Conservation (phyloP, 345 rosid genomes). For the Laguncularia racemosa region DNA sequence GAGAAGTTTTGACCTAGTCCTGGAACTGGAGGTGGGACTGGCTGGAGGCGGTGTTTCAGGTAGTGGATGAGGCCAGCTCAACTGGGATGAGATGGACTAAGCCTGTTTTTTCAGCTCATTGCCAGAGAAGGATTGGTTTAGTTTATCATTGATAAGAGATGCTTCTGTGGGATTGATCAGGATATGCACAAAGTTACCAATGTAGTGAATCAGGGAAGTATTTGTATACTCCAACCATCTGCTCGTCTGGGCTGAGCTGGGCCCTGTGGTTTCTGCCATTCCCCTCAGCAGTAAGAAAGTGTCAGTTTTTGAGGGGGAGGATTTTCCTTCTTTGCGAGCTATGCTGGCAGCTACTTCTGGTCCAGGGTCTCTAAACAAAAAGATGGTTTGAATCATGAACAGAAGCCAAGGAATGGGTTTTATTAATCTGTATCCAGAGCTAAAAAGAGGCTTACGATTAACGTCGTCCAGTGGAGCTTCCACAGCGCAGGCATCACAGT, state of each 20-base stretch:
- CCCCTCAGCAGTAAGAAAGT: conserved; percentile 40
- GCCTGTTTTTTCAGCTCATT: conserved; percentile 43
- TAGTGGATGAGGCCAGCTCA: conserved; percentile 62
- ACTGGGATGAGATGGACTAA: conserved; percentile 89
- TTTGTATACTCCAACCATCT: conserved; percentile 40
- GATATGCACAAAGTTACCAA: conserved; percentile 24
- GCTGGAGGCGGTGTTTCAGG: conserved; percentile 67
- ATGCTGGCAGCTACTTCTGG: conserved; percentile 47
- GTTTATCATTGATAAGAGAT: conserved; percentile 9
- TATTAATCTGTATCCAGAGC: conserved; percentile 39
- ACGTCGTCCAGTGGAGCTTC: conserved; percentile 51
- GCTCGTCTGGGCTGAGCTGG: conserved; percentile 31
- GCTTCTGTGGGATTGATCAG: conserved; percentile 20
- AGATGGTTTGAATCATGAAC: conserved; percentile 57
- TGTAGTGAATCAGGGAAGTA: conserved; percentile 34
- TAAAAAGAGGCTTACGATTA: conserved; percentile 21
- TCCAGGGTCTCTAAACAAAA: conserved; percentile 64
- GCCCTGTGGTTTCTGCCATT: conserved; percentile 24
- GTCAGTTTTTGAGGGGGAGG: conserved; percentile 79
- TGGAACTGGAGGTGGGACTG: conserved; percentile 51
- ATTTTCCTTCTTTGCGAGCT: conserved; percentile 87
- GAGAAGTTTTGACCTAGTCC: conserved; percentile 69
- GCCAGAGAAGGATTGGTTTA: conserved; percentile 52
- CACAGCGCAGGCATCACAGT: conserved; percentile 43
- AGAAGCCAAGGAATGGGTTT: conserved; percentile 41